Evolutionary conservation across 1,139 yeast species (phyloP), one percentile per base, ranked within the genome.

Genomic region (Diutina ranongensis): DNA sequence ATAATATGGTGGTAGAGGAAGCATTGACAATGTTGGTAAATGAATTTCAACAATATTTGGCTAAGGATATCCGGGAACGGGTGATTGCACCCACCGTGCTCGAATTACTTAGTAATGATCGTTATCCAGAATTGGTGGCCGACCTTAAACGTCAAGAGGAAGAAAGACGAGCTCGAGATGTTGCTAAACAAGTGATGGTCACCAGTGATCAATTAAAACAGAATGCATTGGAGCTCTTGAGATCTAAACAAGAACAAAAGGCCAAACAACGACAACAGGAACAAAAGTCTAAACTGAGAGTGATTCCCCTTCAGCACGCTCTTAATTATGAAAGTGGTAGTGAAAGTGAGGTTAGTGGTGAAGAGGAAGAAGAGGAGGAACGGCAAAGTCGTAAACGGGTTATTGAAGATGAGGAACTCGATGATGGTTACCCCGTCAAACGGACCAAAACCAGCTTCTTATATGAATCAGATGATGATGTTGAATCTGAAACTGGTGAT

Each of bases 61-160:
- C 79, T 34, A 81, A 83, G 50, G 95, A 87, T 61, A 75, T 87
- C 33, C 70, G 86, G 54, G 92, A 81, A 55, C 75, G 88, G 51
- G 65, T 84, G 4, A 74, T 85, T 33, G 89, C 87, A 0, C 89
- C 94, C 0, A 71, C 73, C 1, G 74, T 87, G 16, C 68, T 83
- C 46, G 83, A 80, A 32, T 64, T 74, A 18, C 67, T 87, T 51
- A 73, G 75, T 49, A 82, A 78, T 44, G 76, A 74, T 3, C 73
- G 74, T 45, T 82, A 78, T 54, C 80, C 84, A 0, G 70, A 68
- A 2, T 53, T 77, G 22, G 62, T 78, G 31, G 67, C 67, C n/a
- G 73, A 72, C 38, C 62, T 70, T 46, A 65, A 63, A 52, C 62
- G 62, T 35, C 64, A 67, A 52, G 68, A 65, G 48, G 65, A 61